Conservation (phyloP, 2,329 filamentous ascomycete species). For the Epichloe scottii region DNA sequence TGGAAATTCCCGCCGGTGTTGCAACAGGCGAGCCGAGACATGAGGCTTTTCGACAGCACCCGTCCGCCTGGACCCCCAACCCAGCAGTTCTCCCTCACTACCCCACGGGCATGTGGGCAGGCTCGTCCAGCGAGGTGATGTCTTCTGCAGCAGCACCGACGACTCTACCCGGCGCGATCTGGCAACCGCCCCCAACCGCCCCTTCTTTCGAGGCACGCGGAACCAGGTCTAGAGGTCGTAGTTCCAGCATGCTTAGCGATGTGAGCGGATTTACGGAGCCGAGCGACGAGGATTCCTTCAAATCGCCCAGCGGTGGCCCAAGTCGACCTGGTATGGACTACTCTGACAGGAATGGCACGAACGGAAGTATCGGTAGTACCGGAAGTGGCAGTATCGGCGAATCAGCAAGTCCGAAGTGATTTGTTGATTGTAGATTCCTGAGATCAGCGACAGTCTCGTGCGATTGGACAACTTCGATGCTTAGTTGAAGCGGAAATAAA, state of each 20-base stretch:
- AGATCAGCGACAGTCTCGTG: not conserved
- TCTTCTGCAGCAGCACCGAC: conserved; percentile 18
- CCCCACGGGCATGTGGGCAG: conserved; percentile 24
- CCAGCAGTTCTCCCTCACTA: conserved; percentile 22
- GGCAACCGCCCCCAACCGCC: conserved; percentile 27
- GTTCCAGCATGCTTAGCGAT: conserved; percentile 55
- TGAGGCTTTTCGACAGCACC: conserved; percentile 10
- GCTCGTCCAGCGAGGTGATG: conserved; percentile 20
- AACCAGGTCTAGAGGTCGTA: conserved; percentile 40
- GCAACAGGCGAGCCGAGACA: conserved; percentile 10
- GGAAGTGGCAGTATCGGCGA: conserved; percentile 38
- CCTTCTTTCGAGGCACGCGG: conserved; percentile 22
- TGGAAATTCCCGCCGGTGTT: conserved; percentile 15
- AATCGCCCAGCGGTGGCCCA: conserved; percentile 10
- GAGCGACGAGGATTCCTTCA: conserved; percentile 34
- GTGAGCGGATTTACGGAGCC: conserved; percentile 55
- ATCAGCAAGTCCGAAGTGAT: conserved; percentile 34
- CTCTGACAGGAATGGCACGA: conserved; percentile 12
- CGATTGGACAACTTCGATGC: conserved; percentile 1
- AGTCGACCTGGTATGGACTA: conserved; percentile 3
- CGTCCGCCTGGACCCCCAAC: conserved; percentile 23
- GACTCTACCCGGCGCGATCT: conserved; percentile 19
- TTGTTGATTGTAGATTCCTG: not conserved
- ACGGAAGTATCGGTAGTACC: conserved; percentile 31
- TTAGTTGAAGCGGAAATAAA: conserved; percentile 3